Percentiles rank a stretch among this genome's conserved stretches.
phyloP scores from a whole-genome alignment of 768 basidiomycete genomes.

The Astraeus odoratus region DNA sequence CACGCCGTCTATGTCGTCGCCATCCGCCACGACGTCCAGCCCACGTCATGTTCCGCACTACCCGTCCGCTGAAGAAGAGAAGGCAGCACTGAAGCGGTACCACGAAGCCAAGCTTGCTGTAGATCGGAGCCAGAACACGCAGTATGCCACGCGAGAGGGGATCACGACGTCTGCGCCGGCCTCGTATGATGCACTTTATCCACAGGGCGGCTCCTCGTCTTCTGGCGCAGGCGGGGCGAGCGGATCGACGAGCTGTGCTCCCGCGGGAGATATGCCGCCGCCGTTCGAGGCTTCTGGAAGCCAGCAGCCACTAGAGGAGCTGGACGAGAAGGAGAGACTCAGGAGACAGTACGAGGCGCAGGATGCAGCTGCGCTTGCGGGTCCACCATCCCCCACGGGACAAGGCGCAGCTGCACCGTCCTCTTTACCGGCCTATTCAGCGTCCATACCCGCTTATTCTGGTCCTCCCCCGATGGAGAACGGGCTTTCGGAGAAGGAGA shows the following conservation, averaged over 20 bases:
- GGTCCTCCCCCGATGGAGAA: constrained; percentile 16
- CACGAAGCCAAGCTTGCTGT: constrained; percentile 69
- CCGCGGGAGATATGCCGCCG: constrained; percentile 38
- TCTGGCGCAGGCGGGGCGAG: constrained; percentile 10
- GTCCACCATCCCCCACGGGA: neutral
- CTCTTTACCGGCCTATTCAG: constrained; percentile 14
- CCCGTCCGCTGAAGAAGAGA: constrained; percentile 65
- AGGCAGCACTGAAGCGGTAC: constrained; percentile 60
- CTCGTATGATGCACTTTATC: constrained; percentile 59
- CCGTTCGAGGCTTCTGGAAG: constrained; percentile 41
- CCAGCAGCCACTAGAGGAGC: constrained; percentile 30
- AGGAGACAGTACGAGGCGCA: constrained; percentile 58
- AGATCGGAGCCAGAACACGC: constrained; percentile 44
- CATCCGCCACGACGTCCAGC: constrained; percentile 17
- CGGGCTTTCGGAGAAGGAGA: constrained; percentile 48
- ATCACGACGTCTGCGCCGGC: constrained; percentile 36
- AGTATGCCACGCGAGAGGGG: constrained; percentile 19
- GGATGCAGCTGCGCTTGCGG: constrained; percentile 47
- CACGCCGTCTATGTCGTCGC: constrained; percentile 18
- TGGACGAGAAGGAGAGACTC: constrained; percentile 64
- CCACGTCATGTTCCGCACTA: constrained; percentile 38
- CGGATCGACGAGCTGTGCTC: constrained; percentile 17
- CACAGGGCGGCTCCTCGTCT: constrained; percentile 26
- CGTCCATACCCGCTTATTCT: constrained; percentile 18
- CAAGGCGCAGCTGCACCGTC: constrained; percentile 10